Percentiles rank a stretch among this genome's conserved stretches.
phyloP scores from a whole-genome alignment of 2,329 filamentous ascomycete genomes.

The Sclerotinia minor region DNA sequence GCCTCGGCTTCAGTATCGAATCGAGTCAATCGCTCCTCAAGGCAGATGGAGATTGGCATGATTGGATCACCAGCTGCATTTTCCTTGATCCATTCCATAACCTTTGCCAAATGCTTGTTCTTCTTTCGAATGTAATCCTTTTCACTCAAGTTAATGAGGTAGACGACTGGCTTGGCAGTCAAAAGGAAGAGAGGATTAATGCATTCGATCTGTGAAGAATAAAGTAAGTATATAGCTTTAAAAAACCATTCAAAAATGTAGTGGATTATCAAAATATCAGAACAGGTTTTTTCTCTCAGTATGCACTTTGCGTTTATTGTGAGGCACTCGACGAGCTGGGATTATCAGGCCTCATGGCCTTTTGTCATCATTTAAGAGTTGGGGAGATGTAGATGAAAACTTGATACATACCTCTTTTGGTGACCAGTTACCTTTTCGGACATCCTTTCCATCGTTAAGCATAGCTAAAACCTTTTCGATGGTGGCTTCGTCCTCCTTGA shows the following conservation, averaged over 20 bases:
- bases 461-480: conserved; percentile 85
- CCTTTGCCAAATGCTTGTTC: conserved; percentile 96
- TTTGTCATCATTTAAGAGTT: conserved; percentile 84
- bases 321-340: conserved; percentile 99
- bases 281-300: conserved; percentile 71
- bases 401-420: conserved; percentile 84
- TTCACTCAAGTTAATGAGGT: conserved; percentile 94
- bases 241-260: not conserved
- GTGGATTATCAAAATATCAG: conserved; percentile 35
- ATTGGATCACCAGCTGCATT: conserved; percentile 85
- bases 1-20: conserved; percentile 77
- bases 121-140: conserved; percentile 97
- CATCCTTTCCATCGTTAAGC: conserved; percentile 86
- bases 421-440: conserved; percentile 84
- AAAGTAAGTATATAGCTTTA: conserved; percentile 29
- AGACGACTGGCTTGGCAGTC: conserved; percentile 95
- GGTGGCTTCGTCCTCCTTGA: conserved; percentile 89
- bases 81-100: conserved; percentile 93
- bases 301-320: conserved; percentile 73
- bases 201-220: conserved; percentile 72
- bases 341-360: conserved; percentile 91
- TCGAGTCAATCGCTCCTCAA: conserved; percentile 86
- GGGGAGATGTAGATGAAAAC: conserved; percentile 35
- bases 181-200: conserved; percentile 97
- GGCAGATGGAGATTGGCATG: conserved; percentile 87